Conservation (phyloP, 2,329 filamentous ascomycete genomes). For the Parafenestella ontariensis region DNA sequence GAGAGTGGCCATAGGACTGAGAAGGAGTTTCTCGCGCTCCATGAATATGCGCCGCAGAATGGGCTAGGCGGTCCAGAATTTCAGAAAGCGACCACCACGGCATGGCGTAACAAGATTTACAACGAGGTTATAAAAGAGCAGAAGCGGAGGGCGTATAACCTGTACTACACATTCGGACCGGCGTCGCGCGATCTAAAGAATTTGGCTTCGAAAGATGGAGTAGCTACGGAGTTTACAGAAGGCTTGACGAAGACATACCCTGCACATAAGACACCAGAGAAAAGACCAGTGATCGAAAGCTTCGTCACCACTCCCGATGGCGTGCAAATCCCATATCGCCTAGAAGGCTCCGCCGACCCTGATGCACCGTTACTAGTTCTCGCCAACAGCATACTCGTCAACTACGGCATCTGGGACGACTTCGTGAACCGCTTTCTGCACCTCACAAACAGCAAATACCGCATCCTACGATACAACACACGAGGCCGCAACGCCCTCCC, state of each 20-base stretch:
- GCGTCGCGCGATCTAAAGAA: conserved; percentile 72
- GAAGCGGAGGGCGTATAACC: conserved; percentile 67
- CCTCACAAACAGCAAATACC: conserved; percentile 66
- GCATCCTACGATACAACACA: conserved; percentile 78
- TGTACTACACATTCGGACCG: conserved; percentile 82
- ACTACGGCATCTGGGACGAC: conserved; percentile 80
- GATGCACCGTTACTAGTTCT: conserved; percentile 76
- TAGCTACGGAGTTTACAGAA: conserved; percentile 61
- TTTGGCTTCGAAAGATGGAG: conserved; percentile 58
- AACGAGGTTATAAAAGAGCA: conserved; percentile 65
- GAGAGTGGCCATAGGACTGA: conserved; percentile 47
- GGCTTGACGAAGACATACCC: conserved; percentile 63
- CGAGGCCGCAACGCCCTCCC: conserved; percentile 69
- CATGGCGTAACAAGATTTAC: conserved; percentile 67
- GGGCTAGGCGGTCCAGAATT: conserved; percentile 71
- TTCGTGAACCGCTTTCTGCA: conserved; percentile 68
- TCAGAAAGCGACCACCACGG: conserved; percentile 67
- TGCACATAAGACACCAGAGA: conserved; percentile 36
- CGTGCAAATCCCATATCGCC: conserved; percentile 72
- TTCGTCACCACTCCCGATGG: conserved; percentile 73
- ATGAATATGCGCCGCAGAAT: conserved; percentile 74
- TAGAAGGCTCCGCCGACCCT: conserved; percentile 74
- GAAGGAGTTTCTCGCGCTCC: conserved; percentile 68
- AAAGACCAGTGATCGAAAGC: conserved; percentile 65
- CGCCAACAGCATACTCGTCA: conserved; percentile 80